These are phyloP conservation scores for Plasmodium malariae DNA, from an alignment of 169 alveolate genomes.

Conservation along the genomic window DNA sequence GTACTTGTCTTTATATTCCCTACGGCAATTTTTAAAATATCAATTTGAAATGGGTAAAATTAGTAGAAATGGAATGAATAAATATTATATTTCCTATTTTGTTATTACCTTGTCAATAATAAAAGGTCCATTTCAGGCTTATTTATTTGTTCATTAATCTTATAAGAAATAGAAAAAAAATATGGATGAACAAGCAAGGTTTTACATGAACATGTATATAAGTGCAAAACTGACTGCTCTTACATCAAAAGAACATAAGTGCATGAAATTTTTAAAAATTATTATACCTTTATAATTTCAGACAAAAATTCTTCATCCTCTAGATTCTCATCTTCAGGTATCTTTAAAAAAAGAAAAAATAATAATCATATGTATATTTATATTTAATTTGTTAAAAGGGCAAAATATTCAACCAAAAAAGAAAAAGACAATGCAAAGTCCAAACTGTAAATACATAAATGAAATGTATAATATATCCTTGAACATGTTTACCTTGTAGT, in stretches of 20 bases:
- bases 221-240: too few species aligned
- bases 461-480: not conserved
- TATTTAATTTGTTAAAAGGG: not conserved
- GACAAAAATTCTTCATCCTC: conserved; percentile 58
- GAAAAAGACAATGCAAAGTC: not conserved
- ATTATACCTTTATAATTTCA: conserved; percentile 30
- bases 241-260: not conserved
- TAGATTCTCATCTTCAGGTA: conserved; percentile 50
- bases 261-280: not conserved
- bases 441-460: not conserved
- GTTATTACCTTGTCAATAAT: conserved; percentile 33
- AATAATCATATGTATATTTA: not conserved
- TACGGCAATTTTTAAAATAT: not conserved
- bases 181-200: not conserved
- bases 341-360: conserved; percentile 21
- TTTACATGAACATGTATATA: not conserved
- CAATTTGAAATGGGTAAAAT: not conserved
- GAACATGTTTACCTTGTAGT: conserved; percentile 24
- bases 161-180: not conserved
- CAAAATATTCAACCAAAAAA: not conserved
- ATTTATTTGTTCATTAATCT: conserved; percentile 56
- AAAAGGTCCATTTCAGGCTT: conserved; percentile 42
- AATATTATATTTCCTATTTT: not conserved
- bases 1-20: conserved; percentile 60
- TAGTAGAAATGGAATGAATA: not conserved